Evolutionary conservation across 768 basidiomycete genomes (phyloP).

Genomic region (Cystofilobasidium bisporidii): DNA sequence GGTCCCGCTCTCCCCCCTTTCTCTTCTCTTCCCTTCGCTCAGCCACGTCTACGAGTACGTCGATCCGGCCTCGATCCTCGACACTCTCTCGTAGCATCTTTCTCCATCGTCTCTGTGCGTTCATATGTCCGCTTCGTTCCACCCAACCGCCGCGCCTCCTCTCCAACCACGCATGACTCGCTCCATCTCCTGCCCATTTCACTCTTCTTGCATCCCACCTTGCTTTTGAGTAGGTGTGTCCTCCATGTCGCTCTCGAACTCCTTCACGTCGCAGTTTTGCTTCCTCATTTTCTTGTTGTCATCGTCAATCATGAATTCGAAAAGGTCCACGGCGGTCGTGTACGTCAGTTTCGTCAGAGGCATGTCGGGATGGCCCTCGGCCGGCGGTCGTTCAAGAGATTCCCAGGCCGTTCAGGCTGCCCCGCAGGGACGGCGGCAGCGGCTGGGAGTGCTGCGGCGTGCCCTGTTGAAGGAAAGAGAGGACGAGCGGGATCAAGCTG

Average conservation of each 20-base stretch:
- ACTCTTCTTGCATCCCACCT: too few relatives aligned
- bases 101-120: not conserved
- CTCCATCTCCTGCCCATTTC: too few relatives aligned
- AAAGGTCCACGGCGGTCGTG: too few relatives aligned
- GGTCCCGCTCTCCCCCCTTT: not conserved
- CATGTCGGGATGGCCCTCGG: too few relatives aligned
- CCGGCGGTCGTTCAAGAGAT: not conserved
- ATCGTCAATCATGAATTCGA: not conserved
- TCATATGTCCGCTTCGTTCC: not conserved
- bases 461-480: constrained; percentile 45
- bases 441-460: constrained; percentile 1
- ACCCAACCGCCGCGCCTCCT: not conserved
- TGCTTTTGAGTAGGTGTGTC: too few relatives aligned
- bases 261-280: too few relatives aligned
- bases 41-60: constrained; percentile 18
- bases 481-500: constrained; percentile 65
- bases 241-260: too few relatives aligned
- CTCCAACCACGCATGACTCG: not conserved
- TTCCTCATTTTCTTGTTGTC: too few relatives aligned
- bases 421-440: not conserved
- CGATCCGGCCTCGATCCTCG: constrained; percentile 20
- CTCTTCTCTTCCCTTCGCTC: not conserved
- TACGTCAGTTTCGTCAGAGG: too few relatives aligned
- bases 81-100: not conserved
- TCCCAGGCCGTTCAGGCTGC: constrained; percentile 2